These are phyloP conservation scores for Primulina eburnea DNA, from an alignment of 257 asterid genomes.

Conservation along the genomic window DNA sequence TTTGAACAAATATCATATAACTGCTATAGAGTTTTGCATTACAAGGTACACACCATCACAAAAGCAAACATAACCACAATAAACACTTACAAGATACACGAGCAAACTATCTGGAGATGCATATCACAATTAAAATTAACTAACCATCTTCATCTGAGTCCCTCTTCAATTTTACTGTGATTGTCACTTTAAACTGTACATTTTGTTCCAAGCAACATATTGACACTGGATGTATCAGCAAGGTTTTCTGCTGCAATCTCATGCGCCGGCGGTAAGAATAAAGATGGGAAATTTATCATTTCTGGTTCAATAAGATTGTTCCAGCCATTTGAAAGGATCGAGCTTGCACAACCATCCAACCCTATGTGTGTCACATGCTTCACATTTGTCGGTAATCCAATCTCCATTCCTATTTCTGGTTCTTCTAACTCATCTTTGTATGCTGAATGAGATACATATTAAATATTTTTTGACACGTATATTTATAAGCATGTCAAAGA, in stretches of 20 bases:
- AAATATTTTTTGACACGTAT: background rate
- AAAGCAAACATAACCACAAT: background rate
- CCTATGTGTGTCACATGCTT: constrained; percentile 93
- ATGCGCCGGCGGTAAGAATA: constrained; percentile 20
- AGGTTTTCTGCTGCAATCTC: constrained; percentile 30
- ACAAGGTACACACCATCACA: background rate
- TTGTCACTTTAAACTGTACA: constrained; percentile 19
- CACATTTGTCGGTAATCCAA: constrained; percentile 76
- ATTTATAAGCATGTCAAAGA: background rate
- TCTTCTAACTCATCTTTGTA: constrained; percentile 62
- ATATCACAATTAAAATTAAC: background rate
- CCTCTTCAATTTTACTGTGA: constrained; percentile 5
- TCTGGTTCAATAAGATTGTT: constrained; percentile 30
- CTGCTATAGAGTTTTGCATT: background rate
- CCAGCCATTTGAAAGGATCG: constrained; percentile 71
- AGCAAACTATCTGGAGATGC: too few species aligned
- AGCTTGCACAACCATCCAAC: constrained; percentile 66
- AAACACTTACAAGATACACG: too few species aligned
- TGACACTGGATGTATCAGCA: constrained; percentile 29
- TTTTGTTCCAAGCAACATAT: constrained; percentile 36
- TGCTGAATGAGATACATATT: constrained; percentile 28
- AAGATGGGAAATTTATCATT: constrained; percentile 30
- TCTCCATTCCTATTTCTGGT: constrained; percentile 55
- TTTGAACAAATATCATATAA: background rate
- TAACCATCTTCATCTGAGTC: background rate